These are phyloP conservation scores for Leptodermis oblonga DNA, from an alignment of 257 asterid species.

Conservation along the genomic window DNA sequence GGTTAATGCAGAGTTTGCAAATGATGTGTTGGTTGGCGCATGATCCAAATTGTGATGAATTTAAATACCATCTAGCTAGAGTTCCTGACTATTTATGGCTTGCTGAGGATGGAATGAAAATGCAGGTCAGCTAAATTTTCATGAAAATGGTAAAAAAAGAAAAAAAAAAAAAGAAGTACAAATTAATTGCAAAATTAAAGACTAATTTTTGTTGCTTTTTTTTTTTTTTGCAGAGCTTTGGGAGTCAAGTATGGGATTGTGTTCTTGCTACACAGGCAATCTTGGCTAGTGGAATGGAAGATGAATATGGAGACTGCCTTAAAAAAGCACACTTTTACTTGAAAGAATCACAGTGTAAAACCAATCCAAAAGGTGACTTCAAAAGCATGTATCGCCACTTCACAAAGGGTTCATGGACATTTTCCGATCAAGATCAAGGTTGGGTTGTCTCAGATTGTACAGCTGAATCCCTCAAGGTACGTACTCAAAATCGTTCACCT, in stretches of 20 bases:
- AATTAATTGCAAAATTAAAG: not conserved
- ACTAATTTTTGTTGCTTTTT: too few species aligned
- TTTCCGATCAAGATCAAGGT: slow-evolving; percentile 86
- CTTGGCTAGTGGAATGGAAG: slow-evolving; percentile 66
- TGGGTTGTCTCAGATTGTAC: slow-evolving; percentile 79
- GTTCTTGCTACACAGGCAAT: slow-evolving; percentile 65
- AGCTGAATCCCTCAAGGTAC: slow-evolving; percentile 63
- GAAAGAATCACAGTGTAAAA: slow-evolving; percentile 72
- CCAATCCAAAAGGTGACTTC: slow-evolving; percentile 57
- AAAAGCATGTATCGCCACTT: slow-evolving; percentile 63
- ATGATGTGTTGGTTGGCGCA: slow-evolving; percentile 88
- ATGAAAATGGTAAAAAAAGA: not conserved
- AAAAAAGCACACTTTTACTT: slow-evolving; percentile 65
- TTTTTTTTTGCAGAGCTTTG: slow-evolving; percentile 45
- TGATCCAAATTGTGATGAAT: slow-evolving; percentile 58
- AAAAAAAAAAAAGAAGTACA: not conserved
- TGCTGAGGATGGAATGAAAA: slow-evolving; percentile 90
- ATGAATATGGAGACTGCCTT: slow-evolving; percentile 65
- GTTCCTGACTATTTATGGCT: slow-evolving; percentile 79
- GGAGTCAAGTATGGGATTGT: slow-evolving; percentile 77
- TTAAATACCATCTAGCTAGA: slow-evolving; percentile 68
- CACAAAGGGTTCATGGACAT: slow-evolving; percentile 79
- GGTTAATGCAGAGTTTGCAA: slow-evolving; percentile 46
- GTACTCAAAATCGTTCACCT: too few species aligned
- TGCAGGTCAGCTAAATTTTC: slow-evolving; percentile 40